Percentiles rank a stretch among this genome's conserved stretches.
Conservation (phyloP, 352 stramenopile species). For the Pythium aristosporum region DNA sequence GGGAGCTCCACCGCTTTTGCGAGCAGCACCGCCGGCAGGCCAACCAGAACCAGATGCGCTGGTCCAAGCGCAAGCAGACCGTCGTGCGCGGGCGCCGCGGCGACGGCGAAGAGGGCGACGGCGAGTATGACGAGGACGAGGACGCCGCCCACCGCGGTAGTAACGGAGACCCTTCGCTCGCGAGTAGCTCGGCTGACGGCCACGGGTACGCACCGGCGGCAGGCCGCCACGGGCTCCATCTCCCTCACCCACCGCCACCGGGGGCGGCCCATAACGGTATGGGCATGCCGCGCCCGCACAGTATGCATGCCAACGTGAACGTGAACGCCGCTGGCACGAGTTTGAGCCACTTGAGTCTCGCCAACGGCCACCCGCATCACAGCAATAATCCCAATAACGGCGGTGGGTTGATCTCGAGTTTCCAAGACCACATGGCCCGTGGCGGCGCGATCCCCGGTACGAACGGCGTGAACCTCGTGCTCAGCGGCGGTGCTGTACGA, state of each 20-base stretch:
- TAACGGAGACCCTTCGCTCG: background rate
- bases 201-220: background rate
- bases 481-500: conserved; percentile 5
- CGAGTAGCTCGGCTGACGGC: background rate
- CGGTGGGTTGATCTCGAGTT: conserved; percentile 19
- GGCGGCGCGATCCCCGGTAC: conserved; percentile 15
- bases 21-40: conserved; percentile 33
- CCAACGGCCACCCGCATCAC: background rate
- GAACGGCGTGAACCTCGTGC: conserved; percentile 14
- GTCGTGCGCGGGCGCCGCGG: conserved; percentile 20
- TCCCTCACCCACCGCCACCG: background rate
- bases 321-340: conserved; percentile 10
- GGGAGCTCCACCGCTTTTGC: conserved; percentile 36
- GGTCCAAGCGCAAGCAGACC: conserved; percentile 24
- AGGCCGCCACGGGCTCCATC: background rate
- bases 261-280: background rate
- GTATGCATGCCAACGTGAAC: background rate
- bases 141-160: background rate
- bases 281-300: background rate
- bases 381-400: too few species aligned
- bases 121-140: conserved; percentile 1
- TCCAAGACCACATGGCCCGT: conserved; percentile 20
- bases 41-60: conserved; percentile 34
- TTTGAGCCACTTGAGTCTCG: conserved; percentile 14
- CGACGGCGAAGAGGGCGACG: conserved; percentile 16